These are phyloP conservation scores for Hirschfeldia incana DNA, from an alignment of 345 rosid genomes.

Conservation along the genomic window DNA sequence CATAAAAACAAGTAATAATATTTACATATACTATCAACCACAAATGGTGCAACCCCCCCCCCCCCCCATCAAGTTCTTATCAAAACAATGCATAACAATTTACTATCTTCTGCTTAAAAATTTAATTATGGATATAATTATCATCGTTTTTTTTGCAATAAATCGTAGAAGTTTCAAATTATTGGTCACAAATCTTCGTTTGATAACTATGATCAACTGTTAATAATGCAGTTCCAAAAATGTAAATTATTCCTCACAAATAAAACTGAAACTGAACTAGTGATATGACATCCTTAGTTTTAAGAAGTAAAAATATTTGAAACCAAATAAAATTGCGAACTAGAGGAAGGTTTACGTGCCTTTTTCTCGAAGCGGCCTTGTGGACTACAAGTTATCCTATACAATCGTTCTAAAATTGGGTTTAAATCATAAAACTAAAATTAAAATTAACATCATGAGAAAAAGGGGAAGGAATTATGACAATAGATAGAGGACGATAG, in stretches of 20 bases:
- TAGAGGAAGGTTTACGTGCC: neutral
- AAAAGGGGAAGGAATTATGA: neutral
- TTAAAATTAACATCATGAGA: neutral
- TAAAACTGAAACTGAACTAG: too few relatives aligned
- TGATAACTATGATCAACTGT: neutral
- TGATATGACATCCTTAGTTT: neutral
- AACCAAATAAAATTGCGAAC: neutral
- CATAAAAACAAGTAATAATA: too few relatives aligned
- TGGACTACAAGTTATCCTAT: conserved; percentile 2
- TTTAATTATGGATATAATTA: neutral
- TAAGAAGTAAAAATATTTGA: neutral
- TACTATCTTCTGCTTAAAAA: neutral
- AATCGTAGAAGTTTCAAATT: neutral
- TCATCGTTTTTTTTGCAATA: neutral
- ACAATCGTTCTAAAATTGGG: neutral
- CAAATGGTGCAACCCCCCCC: too few relatives aligned
- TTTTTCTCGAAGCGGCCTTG: neutral
- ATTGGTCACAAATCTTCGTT: neutral
- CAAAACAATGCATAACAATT: neutral
- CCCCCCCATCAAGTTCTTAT: too few relatives aligned
- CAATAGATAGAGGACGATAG: neutral
- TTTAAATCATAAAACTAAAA: neutral
- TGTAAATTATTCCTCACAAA: neutral
- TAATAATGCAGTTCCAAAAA: neutral
- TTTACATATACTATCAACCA: too few relatives aligned